Evolutionary conservation across 2,329 filamentous ascomycete genomes (phyloP).

Genomic region (Penicillium brevicompactum): DNA sequence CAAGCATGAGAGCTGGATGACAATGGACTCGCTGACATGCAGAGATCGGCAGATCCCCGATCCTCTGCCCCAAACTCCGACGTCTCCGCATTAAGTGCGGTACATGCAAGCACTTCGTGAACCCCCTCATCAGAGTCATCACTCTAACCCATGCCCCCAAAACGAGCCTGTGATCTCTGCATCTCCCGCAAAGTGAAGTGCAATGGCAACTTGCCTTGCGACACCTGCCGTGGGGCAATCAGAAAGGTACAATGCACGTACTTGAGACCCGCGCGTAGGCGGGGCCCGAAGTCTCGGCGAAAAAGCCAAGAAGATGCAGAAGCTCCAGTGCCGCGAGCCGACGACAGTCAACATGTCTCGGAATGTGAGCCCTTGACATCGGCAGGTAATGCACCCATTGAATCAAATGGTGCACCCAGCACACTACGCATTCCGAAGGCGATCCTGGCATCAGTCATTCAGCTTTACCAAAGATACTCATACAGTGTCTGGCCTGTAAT

Average conservation of each 20-base stretch:
- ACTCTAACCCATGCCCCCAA: slow-evolving; percentile 17
- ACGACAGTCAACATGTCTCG: not conserved
- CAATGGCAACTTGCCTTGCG: slow-evolving; percentile 31
- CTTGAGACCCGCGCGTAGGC: slow-evolving; percentile 27
- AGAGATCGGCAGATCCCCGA: slow-evolving; percentile 1
- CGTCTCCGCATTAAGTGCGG: not conserved
- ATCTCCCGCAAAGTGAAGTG: slow-evolving; percentile 36
- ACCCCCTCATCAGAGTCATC: not conserved
- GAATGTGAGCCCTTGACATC: not conserved
- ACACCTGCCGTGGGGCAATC: slow-evolving; percentile 24
- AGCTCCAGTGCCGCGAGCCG: not conserved
- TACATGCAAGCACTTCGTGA: not conserved
- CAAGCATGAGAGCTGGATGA: not conserved
- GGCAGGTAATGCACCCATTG: not conserved
- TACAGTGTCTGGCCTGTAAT: slow-evolving; percentile 35
- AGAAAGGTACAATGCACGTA: slow-evolving; percentile 30
- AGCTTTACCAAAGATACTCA: slow-evolving; percentile 26
- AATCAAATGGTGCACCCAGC: not conserved
- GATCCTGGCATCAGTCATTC: slow-evolving; percentile 20
- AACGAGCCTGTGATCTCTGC: slow-evolving; percentile 34
- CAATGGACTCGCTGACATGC: not conserved
- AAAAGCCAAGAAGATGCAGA: not conserved
- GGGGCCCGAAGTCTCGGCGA: slow-evolving; percentile 31
- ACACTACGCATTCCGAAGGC: slow-evolving; percentile 10
- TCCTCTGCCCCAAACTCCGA: not conserved